A percentile compares a stretch with the other conserved stretches of the same genome.
Evolutionary conservation across 495 filamentous ascomycete species (phyloP).

Genomic region (Elaphomyces granulatus): DNA sequence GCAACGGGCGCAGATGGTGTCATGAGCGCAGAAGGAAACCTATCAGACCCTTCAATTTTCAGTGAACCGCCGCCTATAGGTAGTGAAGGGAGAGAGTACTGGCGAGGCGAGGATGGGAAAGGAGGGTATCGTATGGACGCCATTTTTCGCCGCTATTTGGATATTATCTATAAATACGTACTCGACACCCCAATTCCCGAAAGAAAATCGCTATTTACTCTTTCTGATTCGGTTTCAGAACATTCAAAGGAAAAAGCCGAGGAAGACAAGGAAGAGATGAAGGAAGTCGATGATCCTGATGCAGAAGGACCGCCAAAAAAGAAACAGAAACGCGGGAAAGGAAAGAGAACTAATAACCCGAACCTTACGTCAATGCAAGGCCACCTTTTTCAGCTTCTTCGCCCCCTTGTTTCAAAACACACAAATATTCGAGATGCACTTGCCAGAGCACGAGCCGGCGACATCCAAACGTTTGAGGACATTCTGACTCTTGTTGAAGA

Average conservation of each 20-base stretch:
- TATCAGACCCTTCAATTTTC: slow-evolving; percentile 84
- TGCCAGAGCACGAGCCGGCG: slow-evolving; percentile 46
- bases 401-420: slow-evolving; percentile 61
- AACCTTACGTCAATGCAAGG: slow-evolving; percentile 76
- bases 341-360: slow-evolving; percentile 39
- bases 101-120: slow-evolving; percentile 64
- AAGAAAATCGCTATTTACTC: slow-evolving; percentile 58
- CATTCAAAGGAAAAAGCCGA: slow-evolving; percentile 18
- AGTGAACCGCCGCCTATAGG: slow-evolving; percentile 47
- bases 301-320: slow-evolving; percentile 37
- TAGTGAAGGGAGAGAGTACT: slow-evolving; percentile 60
- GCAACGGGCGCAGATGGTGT: slow-evolving; percentile 85
- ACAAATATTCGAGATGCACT: slow-evolving; percentile 71
- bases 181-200: slow-evolving; percentile 45
- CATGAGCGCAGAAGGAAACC: slow-evolving; percentile 91
- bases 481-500: slow-evolving; percentile 53
- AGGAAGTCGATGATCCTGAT: slow-evolving; percentile 10
- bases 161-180: slow-evolving; percentile 70
- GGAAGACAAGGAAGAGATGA: slow-evolving; percentile 18
- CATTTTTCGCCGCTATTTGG: slow-evolving; percentile 72
- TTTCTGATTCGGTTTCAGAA: slow-evolving; percentile 38
- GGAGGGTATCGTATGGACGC: slow-evolving; percentile 86
- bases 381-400: slow-evolving; percentile 85
- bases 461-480: slow-evolving; percentile 57
- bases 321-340: slow-evolving; percentile 44